Base-by-base conservation (phyloP, 2,329 filamentous ascomycete genomes). In the Sporothrix variecibatus region DNA sequence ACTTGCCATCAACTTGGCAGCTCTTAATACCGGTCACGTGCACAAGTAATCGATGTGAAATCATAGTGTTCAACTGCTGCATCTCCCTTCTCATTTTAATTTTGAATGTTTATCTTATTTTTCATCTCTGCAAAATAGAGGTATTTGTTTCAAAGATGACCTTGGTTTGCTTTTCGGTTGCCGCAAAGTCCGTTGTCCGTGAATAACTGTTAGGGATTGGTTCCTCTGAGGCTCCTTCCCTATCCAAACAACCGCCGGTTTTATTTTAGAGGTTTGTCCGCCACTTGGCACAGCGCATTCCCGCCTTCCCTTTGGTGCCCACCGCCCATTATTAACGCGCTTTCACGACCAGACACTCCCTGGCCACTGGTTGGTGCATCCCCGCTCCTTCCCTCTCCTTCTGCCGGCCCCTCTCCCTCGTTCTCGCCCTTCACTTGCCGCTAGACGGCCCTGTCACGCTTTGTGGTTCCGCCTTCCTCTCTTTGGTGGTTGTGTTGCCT, bases 301-400 rank as follows among this genome's bases (percentile, higher is more conserved):
- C 12, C 56, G 56, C 56, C 56, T 60, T 17, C 23, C n/a, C n/a
- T n/a, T 65, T 65, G 38, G 62, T 12, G 62, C 38, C 62, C 38
- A 31, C 46, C 46, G 38, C 69, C 31, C 26, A 71, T 71, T 46
- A 60, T 46, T 71, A 71, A 71, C 69, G 15, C 69, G 53, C 53
- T 46, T 71, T 58, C 68, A 60, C 68, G 51, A 17, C 31, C 51
- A n/a, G 8, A 3, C 38, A 20, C 11, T 38, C 49, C 34, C 34
- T 71, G 17, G 28, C 46, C 46, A 28, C 46, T 31, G 7, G 17
- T 20, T 34, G 46, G 40, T 31, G 23, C 15, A 46, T 15, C 26
- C 17, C 34, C n/a, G n/a, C 62, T 43, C 38, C 62, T 40, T 43
- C n/a, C n/a, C n/a, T 17, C 11, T 56, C 40, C 40, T 3, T 46